A percentile compares a stretch with the other conserved stretches of the same genome.
phyloP scores from a whole-genome alignment of 2,329 filamentous ascomycete genomes.

The Aureobasidium sp. region DNA sequence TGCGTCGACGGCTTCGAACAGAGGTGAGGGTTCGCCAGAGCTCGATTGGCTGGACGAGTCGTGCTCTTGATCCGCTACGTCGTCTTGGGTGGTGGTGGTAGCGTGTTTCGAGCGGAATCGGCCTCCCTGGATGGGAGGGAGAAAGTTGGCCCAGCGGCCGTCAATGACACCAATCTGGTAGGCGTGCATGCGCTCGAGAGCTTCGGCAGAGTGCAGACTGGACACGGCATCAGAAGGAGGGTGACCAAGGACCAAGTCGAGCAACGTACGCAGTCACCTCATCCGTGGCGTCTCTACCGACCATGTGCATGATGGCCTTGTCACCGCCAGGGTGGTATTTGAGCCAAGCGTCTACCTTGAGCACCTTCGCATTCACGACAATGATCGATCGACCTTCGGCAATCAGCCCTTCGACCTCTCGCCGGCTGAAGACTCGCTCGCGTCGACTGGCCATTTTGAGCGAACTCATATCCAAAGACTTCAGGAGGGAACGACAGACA shows the following conservation, averaged over 20 bases:
- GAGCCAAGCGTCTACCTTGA: slow-evolving; percentile 85
- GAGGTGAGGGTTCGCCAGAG: slow-evolving; percentile 51
- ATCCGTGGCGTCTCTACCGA: slow-evolving; percentile 65
- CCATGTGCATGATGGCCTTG: slow-evolving; percentile 86
- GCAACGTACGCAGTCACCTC: slow-evolving; percentile 72
- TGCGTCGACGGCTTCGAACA: slow-evolving; percentile 50
- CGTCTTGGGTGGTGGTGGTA: slow-evolving; percentile 17
- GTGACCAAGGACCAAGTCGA: neutral
- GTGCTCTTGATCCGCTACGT: slow-evolving; percentile 22
- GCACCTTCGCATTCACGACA: slow-evolving; percentile 70
- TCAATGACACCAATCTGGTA: slow-evolving; percentile 77
- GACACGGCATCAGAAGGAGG: slow-evolving; percentile 5
- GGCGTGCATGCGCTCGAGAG: slow-evolving; percentile 65
- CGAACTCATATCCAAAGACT: neutral
- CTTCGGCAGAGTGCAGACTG: slow-evolving; percentile 66
- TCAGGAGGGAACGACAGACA: neutral
- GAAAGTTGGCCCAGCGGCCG: slow-evolving; percentile 75
- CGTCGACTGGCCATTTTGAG: slow-evolving; percentile 9
- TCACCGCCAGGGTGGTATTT: slow-evolving; percentile 87
- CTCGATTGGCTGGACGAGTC: slow-evolving; percentile 46
- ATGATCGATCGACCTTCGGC: slow-evolving; percentile 73
- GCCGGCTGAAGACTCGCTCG: slow-evolving; percentile 19
- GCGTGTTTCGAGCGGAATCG: slow-evolving; percentile 54
- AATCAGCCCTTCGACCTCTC: slow-evolving; percentile 67
- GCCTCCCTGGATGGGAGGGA: slow-evolving; percentile 84